Conservation (phyloP, 73 alveolate genomes). For the Tetrahymena elliotti region DNA sequence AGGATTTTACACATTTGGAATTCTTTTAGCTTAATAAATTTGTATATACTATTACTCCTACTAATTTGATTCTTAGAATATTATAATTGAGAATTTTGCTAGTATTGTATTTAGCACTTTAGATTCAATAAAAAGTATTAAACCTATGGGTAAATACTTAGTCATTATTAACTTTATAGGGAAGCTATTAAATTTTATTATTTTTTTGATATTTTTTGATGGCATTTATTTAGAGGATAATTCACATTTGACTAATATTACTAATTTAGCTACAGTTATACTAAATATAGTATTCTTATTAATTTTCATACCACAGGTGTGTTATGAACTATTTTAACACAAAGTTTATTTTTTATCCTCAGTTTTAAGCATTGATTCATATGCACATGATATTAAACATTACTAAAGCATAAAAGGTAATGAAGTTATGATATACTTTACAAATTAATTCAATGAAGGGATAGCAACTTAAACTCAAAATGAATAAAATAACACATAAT, state of each 20-base stretch:
- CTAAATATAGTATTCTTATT: background rate
- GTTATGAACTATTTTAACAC: background rate
- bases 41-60: background rate
- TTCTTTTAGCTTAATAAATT: background rate
- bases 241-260: background rate
- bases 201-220: background rate
- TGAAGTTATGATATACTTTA: background rate
- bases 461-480: background rate
- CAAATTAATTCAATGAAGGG: background rate
- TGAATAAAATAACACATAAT: too few species aligned
- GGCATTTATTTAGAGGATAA: too few species aligned
- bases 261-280: background rate
- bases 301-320: background rate
- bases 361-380: background rate
- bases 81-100: background rate
- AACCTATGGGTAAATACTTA: background rate
- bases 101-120: background rate
- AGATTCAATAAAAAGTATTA: background rate
- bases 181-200: too few species aligned
- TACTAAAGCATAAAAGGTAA: too few species aligned
- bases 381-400: background rate
- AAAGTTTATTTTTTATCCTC: background rate
- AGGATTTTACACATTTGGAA: background rate
- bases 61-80: background rate
- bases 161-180: background rate